These are phyloP conservation scores for Fonsecaea monophora DNA, from an alignment of 2,329 filamentous ascomycete genomes.

Conservation along the genomic window DNA sequence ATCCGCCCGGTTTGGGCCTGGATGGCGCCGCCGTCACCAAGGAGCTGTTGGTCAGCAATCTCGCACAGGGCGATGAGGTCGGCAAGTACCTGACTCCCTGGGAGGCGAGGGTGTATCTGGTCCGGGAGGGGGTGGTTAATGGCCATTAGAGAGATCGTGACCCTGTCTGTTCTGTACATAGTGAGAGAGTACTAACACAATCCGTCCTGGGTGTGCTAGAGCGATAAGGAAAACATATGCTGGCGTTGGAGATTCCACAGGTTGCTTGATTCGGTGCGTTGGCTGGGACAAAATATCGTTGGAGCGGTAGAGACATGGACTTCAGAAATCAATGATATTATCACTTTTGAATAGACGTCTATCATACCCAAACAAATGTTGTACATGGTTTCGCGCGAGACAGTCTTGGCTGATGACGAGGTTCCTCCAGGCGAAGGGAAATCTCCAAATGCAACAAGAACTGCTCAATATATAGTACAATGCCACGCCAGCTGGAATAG, in stretches of 20 bases:
- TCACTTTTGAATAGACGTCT: neutral
- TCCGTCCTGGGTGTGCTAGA: neutral
- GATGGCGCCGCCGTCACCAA: conserved; percentile 1
- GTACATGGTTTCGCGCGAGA: neutral
- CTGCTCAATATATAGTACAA: neutral
- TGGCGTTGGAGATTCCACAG: neutral
- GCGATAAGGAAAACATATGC: neutral
- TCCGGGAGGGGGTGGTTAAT: conserved; percentile 29
- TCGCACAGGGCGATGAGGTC: conserved; percentile 24
- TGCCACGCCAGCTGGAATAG: neutral
- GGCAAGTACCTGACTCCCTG: conserved; percentile 38
- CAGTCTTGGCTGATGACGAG: neutral
- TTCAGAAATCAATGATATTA: neutral
- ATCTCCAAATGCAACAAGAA: neutral
- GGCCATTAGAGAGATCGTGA: conserved; percentile 16
- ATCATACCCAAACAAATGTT: neutral
- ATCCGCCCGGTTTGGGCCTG: conserved; percentile 30
- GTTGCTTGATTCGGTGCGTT: neutral
- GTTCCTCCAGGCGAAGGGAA: neutral
- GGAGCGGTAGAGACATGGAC: neutral
- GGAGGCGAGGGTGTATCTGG: conserved; percentile 39
- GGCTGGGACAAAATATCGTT: neutral
- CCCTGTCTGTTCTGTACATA: too few species aligned
- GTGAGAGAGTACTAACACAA: too few species aligned
- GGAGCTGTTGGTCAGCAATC: conserved; percentile 36